These are phyloP conservation scores for Aurantiochytrium sp. DNA, from an alignment of 108 stramenopile species.

Conservation along the genomic window DNA sequence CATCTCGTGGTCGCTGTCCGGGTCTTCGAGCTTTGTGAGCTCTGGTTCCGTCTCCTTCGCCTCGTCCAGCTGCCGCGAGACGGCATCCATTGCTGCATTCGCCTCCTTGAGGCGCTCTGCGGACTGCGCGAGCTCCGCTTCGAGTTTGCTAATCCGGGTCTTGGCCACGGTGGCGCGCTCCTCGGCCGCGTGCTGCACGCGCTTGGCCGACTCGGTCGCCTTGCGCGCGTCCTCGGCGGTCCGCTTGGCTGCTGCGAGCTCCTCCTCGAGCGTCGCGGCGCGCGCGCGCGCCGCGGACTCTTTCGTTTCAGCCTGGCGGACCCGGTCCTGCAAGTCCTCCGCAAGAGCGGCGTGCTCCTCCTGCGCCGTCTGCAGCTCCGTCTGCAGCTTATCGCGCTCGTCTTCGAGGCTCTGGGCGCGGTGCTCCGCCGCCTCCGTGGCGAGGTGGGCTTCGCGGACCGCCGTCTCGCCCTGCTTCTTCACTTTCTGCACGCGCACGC, in stretches of 20 bases:
- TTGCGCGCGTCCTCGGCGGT: not conserved
- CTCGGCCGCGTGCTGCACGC: not conserved
- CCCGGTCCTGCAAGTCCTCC: not conserved
- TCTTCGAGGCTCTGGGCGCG: not conserved
- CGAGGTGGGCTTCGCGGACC: not conserved
- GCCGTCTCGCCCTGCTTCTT: not conserved
- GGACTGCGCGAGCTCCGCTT: not conserved
- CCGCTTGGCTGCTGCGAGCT: not conserved
- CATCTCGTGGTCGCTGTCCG: not conserved
- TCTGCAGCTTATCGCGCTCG: not conserved
- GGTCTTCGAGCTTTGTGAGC: not conserved
- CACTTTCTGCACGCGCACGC: not conserved
- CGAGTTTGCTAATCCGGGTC: not conserved
- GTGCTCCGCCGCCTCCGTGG: not conserved
- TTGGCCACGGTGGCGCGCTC: not conserved
- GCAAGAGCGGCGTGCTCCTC: not conserved
- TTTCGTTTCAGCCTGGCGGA: not conserved
- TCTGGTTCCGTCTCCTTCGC: not conserved
- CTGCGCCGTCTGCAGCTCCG: not conserved
- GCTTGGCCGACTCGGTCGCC: not conserved
- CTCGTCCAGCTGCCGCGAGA: not conserved
- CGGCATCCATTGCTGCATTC: no score
- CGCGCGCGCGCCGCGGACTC: not conserved
- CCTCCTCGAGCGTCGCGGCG: not conserved
- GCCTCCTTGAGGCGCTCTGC: not conserved